Evolutionary conservation across 805 yeast genomes (phyloP).

Genomic region (Lachancea kluyveri): DNA sequence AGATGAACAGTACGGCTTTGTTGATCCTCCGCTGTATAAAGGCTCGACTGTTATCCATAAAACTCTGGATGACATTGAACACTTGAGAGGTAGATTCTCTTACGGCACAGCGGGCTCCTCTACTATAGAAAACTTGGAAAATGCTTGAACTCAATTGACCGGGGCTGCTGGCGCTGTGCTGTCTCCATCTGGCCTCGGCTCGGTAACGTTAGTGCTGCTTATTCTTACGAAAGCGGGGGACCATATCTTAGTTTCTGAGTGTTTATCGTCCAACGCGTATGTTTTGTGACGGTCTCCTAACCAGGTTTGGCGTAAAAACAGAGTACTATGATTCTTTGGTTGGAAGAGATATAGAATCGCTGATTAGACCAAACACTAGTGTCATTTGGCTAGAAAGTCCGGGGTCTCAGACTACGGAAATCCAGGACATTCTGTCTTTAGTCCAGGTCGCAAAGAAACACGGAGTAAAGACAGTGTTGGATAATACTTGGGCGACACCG

Average conservation of each 20-base stretch:
- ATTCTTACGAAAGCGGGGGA: slow-evolving; percentile 10
- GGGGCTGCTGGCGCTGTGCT: slow-evolving; percentile 13
- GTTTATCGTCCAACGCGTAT: slow-evolving; percentile 11
- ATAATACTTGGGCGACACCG: slow-evolving; percentile 16
- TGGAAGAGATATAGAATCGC: slow-evolving; percentile 8
- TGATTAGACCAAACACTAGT: slow-evolving; percentile 9
- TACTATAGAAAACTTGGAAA: slow-evolving; percentile 11
- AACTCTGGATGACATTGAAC: slow-evolving; percentile 7
- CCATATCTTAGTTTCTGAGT: slow-evolving; percentile 10
- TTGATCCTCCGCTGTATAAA: slow-evolving; percentile 11
- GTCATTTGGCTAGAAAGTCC: slow-evolving; percentile 12
- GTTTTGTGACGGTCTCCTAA: slow-evolving; percentile 7
- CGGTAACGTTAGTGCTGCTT: slow-evolving; percentile 10
- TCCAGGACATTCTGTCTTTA: slow-evolving; percentile 11
- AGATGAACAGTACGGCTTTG: slow-evolving; percentile 10
- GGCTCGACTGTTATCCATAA: slow-evolving; percentile 12
- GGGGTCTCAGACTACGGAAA: slow-evolving; percentile 12
- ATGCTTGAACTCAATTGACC: slow-evolving; percentile 10
- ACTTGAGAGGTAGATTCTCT: slow-evolving; percentile 7
- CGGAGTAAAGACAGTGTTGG: slow-evolving; percentile 9
- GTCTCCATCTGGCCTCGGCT: slow-evolving; percentile 12
- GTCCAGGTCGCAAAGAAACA: slow-evolving; percentile 8
- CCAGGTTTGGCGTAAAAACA: slow-evolving; percentile 6
- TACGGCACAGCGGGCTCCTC: slow-evolving; percentile 14
- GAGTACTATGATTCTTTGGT: slow-evolving; percentile 11